phyloP scores from a whole-genome alignment of 306 rosid species.

The Oxytropis ochrocephala region DNA sequence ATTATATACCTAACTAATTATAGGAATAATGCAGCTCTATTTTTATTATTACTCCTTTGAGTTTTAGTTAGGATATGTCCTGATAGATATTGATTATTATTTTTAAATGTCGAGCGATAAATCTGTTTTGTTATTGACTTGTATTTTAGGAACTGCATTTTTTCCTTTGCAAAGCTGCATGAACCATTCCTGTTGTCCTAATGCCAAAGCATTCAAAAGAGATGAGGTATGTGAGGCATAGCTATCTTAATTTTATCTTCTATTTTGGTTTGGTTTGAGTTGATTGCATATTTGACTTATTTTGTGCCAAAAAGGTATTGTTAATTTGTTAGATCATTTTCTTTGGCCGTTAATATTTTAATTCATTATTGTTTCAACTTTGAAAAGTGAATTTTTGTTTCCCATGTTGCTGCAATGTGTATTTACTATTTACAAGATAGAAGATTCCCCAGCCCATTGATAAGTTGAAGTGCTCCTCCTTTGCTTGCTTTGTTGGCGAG shows the following conservation, averaged over 20 bases:
- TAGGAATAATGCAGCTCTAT: not conserved
- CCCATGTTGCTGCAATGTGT: not conserved
- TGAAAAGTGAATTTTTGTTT: not conserved
- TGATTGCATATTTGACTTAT: not conserved
- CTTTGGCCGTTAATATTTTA: not conserved
- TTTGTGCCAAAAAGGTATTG: not conserved
- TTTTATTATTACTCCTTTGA: not conserved
- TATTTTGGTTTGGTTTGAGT: not conserved
- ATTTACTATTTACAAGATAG: conserved; percentile 5
- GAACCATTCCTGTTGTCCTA: conserved; percentile 94
- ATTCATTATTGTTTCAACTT: not conserved
- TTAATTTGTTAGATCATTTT: not conserved
- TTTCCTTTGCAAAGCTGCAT: conserved; percentile 89
- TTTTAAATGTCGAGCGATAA: not conserved
- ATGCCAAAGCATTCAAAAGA: conserved; percentile 91
- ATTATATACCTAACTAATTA: not conserved
- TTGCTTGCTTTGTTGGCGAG: not conserved
- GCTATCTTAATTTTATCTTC: not conserved
- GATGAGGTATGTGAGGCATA: conserved; percentile 56
- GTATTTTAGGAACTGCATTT: conserved; percentile 72
- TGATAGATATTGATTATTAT: not conserved
- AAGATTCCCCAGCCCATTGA: not conserved
- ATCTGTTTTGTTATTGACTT: not conserved
- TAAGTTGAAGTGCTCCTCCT: not conserved
- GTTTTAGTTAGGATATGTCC: not conserved